These are phyloP conservation scores for Euphrasia arctica DNA, from an alignment of 305 asterid species.

Conservation along the genomic window DNA sequence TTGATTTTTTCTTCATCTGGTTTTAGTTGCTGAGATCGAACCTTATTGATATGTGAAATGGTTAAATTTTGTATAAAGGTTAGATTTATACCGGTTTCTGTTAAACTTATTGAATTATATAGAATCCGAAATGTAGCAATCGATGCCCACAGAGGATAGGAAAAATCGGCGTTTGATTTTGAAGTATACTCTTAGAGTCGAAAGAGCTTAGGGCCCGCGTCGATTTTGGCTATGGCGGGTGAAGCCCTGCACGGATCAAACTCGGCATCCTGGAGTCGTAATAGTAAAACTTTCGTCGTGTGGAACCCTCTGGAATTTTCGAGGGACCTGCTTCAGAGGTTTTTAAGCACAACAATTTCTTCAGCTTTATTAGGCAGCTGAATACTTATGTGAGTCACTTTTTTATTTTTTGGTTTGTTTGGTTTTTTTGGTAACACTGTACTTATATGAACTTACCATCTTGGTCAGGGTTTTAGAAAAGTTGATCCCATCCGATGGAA, in stretches of 20 bases:
- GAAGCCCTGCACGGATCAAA: constrained; percentile 51
- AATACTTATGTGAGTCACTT: not conserved
- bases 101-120: too few relatives aligned
- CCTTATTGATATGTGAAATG: too few relatives aligned
- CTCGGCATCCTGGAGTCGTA: constrained; percentile 67
- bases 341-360: too few relatives aligned
- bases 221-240: constrained; percentile 43
- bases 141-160: constrained; percentile 12
- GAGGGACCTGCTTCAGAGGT: too few relatives aligned
- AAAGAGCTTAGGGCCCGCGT: not conserved
- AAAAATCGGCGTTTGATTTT: constrained; percentile 11
- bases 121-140: constrained; percentile 3
- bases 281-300: too few relatives aligned
- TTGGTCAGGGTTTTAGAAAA: constrained; percentile 67
- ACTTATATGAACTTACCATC: not conserved
- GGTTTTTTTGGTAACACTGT: constrained; percentile 3
- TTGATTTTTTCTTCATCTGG: too few relatives aligned
- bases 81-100: too few relatives aligned
- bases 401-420: constrained; percentile 1
- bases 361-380: too few relatives aligned
- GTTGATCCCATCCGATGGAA: constrained; percentile 81
- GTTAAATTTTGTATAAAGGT: too few relatives aligned
- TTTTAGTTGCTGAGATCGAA: too few relatives aligned
- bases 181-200: constrained; percentile 18
- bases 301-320: too few relatives aligned